Evolutionary conservation across 352 stramenopile species (phyloP).

Genomic region (Globisporangium nodosum): DNA sequence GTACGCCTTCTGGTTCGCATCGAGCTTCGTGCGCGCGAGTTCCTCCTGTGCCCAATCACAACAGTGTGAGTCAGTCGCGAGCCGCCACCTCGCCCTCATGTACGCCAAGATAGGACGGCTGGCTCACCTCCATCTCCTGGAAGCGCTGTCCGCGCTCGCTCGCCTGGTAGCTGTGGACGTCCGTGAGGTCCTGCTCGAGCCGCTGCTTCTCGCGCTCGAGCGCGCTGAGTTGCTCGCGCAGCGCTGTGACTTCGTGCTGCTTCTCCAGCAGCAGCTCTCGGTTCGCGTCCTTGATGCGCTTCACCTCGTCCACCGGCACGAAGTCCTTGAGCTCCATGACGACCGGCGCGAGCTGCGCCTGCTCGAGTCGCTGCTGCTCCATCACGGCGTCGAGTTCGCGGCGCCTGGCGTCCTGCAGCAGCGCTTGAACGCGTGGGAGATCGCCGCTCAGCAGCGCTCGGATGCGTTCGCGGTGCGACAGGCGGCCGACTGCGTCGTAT

Average conservation of each 20-base stretch:
- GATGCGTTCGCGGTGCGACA: conserved; percentile 53
- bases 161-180: conserved; percentile 69
- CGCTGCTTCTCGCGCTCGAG: conserved; percentile 51
- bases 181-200: conserved; percentile 55
- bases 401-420: conserved; percentile 18
- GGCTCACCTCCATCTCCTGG: conserved; percentile 40
- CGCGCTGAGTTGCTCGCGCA: conserved; percentile 28
- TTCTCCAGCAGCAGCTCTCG: conserved; percentile 31
- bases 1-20: conserved; percentile 40
- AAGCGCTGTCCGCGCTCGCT: conserved; percentile 57
- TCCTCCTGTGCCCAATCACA: conserved; percentile 21
- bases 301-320: conserved; percentile 50
- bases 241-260: conserved; percentile 16
- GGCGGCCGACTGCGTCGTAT: conserved; percentile 8
- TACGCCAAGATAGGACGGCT: no score
- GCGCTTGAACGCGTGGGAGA: conserved; percentile 31
- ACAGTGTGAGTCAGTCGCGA: neutral
- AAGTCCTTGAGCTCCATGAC: conserved; percentile 72
- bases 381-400: conserved; percentile 14
- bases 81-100: no score
- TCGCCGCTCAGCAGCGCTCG: conserved; percentile 43
- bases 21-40: conserved; percentile 44
- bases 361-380: conserved; percentile 9
- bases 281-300: conserved; percentile 38
- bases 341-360: conserved; percentile 9